phyloP scores from a whole-genome alignment of 768 basidiomycete species.

The Lentinula guzmanii region DNA sequence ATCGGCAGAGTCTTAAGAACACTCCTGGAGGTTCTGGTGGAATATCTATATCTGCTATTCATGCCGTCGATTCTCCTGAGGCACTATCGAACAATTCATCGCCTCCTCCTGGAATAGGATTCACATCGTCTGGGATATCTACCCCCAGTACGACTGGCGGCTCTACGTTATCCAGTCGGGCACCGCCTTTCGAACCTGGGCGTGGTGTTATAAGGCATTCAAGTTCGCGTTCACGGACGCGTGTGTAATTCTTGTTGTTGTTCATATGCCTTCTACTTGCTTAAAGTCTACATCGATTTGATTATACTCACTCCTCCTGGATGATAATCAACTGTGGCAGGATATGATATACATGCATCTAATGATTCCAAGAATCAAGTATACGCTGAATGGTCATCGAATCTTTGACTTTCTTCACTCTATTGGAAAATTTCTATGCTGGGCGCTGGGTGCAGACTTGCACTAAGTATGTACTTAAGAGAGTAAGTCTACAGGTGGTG shows the following conservation, averaged over 20 bases:
- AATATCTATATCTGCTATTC: background rate
- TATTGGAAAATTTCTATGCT: too few relatives aligned
- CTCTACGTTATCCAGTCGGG: conserved; percentile 43
- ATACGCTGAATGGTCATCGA: too few relatives aligned
- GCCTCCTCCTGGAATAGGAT: conserved; percentile 16
- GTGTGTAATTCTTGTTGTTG: background rate
- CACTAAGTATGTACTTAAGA: too few relatives aligned
- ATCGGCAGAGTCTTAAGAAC: conserved; percentile 5
- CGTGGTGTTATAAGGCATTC: background rate
- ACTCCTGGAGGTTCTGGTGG: background rate
- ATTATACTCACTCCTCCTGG: too few relatives aligned
- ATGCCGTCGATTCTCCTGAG: conserved; percentile 7
- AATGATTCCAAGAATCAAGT: too few relatives aligned
- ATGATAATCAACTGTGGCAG: too few relatives aligned
- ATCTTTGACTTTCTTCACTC: too few relatives aligned
- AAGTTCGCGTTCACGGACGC: background rate
- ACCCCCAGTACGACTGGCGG: conserved; percentile 14
- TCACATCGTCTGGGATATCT: conserved; percentile 6
- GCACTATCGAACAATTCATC: conserved; percentile 1
- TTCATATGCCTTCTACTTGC: too few relatives aligned
- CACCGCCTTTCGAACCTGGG: conserved; percentile 46
- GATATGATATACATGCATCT: too few relatives aligned
- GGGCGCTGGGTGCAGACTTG: too few relatives aligned
- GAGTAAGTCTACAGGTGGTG: too few relatives aligned
- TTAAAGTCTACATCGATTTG: too few relatives aligned